Conservation (phyloP, 164 flowering plant species). For the Brasenia schreberi region DNA sequence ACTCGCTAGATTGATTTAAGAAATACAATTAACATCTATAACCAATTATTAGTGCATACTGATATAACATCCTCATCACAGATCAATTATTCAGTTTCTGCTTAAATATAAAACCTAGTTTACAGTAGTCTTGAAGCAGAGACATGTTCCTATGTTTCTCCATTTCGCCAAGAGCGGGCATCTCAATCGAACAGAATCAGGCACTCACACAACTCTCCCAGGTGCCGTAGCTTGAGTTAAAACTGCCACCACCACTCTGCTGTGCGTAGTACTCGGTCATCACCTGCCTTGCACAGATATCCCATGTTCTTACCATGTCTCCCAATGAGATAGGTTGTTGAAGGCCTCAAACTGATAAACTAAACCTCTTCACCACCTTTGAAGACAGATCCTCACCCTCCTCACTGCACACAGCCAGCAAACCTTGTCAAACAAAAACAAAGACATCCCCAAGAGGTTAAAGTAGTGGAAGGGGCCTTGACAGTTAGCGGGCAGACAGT, state of each 20-base stretch:
- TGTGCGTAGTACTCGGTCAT: conserved; percentile 46
- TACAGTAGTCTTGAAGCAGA: no score
- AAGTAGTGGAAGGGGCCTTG: no score
- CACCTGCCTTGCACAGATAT: conserved; percentile 56
- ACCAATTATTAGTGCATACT: no score
- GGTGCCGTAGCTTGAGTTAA: conserved; percentile 69
- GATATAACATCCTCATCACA: no score
- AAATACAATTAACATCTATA: no score
- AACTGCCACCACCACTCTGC: conserved; percentile 72
- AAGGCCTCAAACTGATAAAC: conserved; percentile 48
- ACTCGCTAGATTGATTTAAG: no score
- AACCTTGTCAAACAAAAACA: neutral
- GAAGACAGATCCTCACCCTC: conserved; percentile 61
- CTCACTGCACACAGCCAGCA: conserved; percentile 26
- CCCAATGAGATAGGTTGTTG: conserved; percentile 64
- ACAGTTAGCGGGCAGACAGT: no score
- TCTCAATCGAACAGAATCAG: neutral
- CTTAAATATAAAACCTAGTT: no score
- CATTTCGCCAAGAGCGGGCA: no score
- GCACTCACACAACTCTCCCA: conserved; percentile 67
- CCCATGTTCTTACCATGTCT: conserved; percentile 82
- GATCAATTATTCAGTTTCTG: no score
- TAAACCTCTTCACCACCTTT: conserved; percentile 54
- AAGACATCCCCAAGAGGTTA: no score
- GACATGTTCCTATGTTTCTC: no score